Percentiles rank a stretch among this genome's conserved stretches.
phyloP scores from a whole-genome alignment of 768 basidiomycete species.

The Terana coerulea region DNA sequence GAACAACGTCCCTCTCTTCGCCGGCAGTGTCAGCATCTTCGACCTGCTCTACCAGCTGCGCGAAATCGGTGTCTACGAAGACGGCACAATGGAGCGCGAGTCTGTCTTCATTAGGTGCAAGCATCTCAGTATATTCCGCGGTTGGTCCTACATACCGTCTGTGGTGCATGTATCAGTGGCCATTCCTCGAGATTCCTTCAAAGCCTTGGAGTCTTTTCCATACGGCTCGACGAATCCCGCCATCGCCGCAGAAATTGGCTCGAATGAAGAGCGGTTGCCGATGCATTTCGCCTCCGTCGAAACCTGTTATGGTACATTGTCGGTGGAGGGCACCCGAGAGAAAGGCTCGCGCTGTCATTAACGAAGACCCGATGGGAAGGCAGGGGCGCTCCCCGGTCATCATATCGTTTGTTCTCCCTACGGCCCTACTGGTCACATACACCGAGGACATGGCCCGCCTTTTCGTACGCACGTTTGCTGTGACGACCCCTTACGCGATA shows the following conservation, averaged over 20 bases:
- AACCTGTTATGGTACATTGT: constrained; percentile 18
- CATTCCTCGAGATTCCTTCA: constrained; percentile 32
- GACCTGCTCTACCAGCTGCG: constrained; percentile 46
- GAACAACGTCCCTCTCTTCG: constrained; percentile 20
- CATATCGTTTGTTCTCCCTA: constrained; percentile 26
- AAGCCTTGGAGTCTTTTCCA: constrained; percentile 28
- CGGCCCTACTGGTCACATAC: constrained; percentile 19
- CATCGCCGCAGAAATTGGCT: constrained; percentile 19
- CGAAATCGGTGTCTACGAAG: constrained; percentile 35
- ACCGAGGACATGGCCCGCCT: neutral
- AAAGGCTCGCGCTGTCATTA: constrained; percentile 12
- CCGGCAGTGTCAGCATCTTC: constrained; percentile 34
- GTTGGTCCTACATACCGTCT: constrained; percentile 30
- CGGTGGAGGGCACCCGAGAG: constrained; percentile 10
- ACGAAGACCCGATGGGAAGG: constrained; percentile 16
- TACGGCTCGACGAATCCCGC: no score
- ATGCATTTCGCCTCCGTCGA: constrained; percentile 28
- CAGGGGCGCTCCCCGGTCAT: constrained; percentile 14
- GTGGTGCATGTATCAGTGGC: constrained; percentile 34
- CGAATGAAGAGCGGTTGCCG: constrained; percentile 7
- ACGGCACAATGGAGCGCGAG: constrained; percentile 15
- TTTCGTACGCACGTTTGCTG: no score
- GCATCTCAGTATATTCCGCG: constrained; percentile 9
- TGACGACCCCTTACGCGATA: no score
- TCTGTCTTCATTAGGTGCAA: neutral